phyloP scores from a whole-genome alignment of 192 early-diverging fungal species.

The Backusella luteola region DNA sequence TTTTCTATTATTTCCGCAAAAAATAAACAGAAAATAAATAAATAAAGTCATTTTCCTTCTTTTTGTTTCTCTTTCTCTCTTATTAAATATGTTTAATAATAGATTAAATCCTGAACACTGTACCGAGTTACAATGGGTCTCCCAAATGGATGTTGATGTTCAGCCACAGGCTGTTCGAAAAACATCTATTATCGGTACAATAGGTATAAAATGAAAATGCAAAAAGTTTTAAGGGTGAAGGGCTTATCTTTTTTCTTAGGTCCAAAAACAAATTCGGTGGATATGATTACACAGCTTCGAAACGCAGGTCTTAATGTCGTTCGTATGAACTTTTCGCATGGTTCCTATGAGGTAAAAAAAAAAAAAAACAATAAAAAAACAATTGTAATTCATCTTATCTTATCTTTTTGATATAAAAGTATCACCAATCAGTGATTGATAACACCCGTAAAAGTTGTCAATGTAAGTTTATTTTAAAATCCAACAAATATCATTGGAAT shows the following conservation, averaged over 20 bases:
- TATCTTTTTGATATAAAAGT: conserved; percentile 28
- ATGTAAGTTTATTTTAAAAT: conserved; percentile 38
- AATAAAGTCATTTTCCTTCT: not conserved
- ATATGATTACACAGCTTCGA: conserved; percentile 73
- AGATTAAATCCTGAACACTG: conserved; percentile 35
- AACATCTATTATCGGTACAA: conserved; percentile 84
- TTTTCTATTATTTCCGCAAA: not conserved
- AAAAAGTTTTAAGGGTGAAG: not conserved
- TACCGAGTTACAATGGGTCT: conserved; percentile 75
- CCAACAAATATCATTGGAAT: not conserved
- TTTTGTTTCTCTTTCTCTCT: not conserved
- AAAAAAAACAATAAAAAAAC: not conserved
- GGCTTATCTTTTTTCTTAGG: conserved; percentile 7
- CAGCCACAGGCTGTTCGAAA: conserved; percentile 64
- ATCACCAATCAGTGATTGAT: conserved; percentile 65
- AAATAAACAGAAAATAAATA: not conserved
- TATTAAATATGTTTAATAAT: not conserved
- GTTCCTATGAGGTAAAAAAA: conserved; percentile 49
- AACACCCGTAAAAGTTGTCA: conserved; percentile 47
- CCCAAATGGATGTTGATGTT: conserved; percentile 60
- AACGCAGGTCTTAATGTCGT: conserved; percentile 81
- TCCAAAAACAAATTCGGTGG: conserved; percentile 77
- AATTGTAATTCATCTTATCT: not conserved
- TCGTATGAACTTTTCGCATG: conserved; percentile 72
- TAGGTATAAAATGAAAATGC: conserved; percentile 37